Percentiles rank a stretch among this genome's conserved stretches.
Conservation (phyloP, 495 filamentous ascomycete genomes). For the Penicillium fimorum region DNA sequence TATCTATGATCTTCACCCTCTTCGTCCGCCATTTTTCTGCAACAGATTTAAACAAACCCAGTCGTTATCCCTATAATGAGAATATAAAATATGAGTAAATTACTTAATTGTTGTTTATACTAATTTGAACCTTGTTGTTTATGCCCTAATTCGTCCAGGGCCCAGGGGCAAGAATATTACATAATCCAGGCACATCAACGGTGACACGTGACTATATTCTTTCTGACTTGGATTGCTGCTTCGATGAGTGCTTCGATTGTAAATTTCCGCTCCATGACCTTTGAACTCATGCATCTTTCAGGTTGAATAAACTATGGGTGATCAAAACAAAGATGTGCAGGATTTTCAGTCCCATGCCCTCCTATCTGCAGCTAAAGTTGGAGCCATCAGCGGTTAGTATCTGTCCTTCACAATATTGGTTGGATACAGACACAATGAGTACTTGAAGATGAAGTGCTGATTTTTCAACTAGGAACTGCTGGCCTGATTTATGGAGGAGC, state of each 20-base stretch:
- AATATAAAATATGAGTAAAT: not conserved
- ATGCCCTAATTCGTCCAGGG: not conserved
- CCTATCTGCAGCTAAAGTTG: conserved; percentile 48
- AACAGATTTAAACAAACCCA: not conserved
- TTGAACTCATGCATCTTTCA: conserved; percentile 11
- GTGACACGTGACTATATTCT: not conserved
- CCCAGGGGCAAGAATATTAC: not conserved
- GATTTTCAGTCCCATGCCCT: conserved; percentile 26
- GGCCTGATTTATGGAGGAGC: conserved; percentile 73
- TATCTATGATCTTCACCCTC: not conserved
- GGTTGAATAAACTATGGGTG: conserved; percentile 34
- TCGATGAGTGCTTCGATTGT: conserved; percentile 6
- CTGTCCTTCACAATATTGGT: conserved; percentile 5
- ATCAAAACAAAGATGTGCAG: conserved; percentile 16
- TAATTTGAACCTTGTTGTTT: not conserved
- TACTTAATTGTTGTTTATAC: not conserved
- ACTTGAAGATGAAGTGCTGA: conserved; percentile 1
- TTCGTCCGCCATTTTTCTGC: not conserved
- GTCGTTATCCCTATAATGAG: not conserved
- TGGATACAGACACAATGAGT: not conserved
- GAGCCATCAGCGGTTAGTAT: conserved; percentile 52
- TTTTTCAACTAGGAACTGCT: conserved; percentile 51
- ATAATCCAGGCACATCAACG: not conserved
- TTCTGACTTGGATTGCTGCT: conserved; percentile 4
- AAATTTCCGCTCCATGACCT: conserved; percentile 1